A percentile compares a stretch with the other conserved stretches of the same genome.
phyloP scores from a whole-genome alignment of 768 basidiomycete species.

The Dioszegia crocea region DNA sequence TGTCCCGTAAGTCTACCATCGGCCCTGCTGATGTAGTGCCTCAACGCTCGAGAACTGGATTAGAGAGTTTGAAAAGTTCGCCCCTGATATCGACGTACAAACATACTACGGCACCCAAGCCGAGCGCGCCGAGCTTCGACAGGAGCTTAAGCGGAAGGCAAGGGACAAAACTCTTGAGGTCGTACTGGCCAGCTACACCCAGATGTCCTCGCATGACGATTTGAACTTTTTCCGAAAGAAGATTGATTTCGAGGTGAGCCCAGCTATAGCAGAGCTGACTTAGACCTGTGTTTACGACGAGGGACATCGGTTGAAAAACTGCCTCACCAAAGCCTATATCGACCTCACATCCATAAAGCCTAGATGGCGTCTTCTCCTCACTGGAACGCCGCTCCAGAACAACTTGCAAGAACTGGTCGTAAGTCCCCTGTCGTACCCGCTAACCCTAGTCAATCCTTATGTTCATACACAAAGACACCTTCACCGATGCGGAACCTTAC shows the following conservation, averaged over 20 bases:
- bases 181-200: constrained; percentile 89
- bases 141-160: constrained; percentile 62
- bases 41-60: constrained; percentile 99
- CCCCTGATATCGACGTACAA: constrained; percentile 75
- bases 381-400: constrained; percentile 83
- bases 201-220: constrained; percentile 82
- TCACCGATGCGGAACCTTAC: constrained; percentile 68
- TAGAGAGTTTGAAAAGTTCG: constrained; percentile 88
- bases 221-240: constrained; percentile 81
- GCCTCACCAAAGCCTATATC: constrained; percentile 93
- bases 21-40: constrained; percentile 56
- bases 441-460: constrained; percentile 80
- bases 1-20: constrained; percentile 71
- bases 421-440: constrained; percentile 22
- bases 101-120: constrained; percentile 93
- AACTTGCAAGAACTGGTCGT: constrained; percentile 55
- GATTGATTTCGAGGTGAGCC: constrained; percentile 84
- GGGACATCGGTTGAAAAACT: constrained; percentile 95
- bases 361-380: constrained; percentile 84
- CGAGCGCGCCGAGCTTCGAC: constrained; percentile 69
- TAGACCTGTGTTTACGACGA: constrained; percentile 95
- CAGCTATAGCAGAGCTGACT: neutral
- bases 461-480: constrained; percentile 91
- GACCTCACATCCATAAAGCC: constrained; percentile 78
- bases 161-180: constrained; percentile 75